These are phyloP conservation scores for Stramenopiles sp. DNA, from an alignment of 352 stramenopile genomes.

Conservation along the genomic window DNA sequence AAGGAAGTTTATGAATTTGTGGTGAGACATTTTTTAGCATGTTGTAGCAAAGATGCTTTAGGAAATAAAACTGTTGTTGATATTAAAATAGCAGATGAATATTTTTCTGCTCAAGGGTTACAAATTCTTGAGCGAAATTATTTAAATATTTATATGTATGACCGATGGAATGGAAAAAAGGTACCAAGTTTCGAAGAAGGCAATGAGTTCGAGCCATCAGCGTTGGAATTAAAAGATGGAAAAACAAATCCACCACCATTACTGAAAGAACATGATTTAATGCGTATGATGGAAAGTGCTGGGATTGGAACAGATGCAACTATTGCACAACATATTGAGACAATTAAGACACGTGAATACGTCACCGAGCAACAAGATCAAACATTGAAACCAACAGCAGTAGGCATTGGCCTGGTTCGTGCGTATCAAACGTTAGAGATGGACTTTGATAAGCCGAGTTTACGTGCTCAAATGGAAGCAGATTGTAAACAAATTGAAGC, in stretches of 20 bases:
- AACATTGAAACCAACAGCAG: constrained; percentile 36
- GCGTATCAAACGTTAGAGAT: constrained; percentile 46
- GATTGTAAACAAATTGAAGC: constrained; percentile 51
- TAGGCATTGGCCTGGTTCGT: constrained; percentile 44
- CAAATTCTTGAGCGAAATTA: constrained; percentile 23
- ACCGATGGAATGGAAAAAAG: constrained; percentile 1
- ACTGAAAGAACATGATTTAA: constrained; percentile 50
- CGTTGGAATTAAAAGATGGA: constrained; percentile 39
- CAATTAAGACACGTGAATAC: constrained; percentile 53
- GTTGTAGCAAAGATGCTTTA: constrained; percentile 43
- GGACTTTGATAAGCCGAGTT: constrained; percentile 40
- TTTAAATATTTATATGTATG: constrained; percentile 9
- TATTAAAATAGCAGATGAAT: constrained; percentile 35
- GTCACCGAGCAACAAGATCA: constrained; percentile 31
- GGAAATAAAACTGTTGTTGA: constrained; percentile 28
- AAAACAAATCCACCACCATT: constrained; percentile 36
- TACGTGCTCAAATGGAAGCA: constrained; percentile 50
- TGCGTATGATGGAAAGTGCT: constrained; percentile 51
- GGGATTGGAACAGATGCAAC: constrained; percentile 49
- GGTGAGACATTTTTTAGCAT: constrained; percentile 60
- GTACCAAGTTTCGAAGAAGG: constrained; percentile 35
- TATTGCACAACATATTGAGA: constrained; percentile 56
- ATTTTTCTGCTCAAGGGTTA: constrained; percentile 41
- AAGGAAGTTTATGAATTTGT: constrained; percentile 54
- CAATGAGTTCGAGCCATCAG: constrained; percentile 25